phyloP scores from a whole-genome alignment of 768 basidiomycete species.

The Pleurotus eryngii region DNA sequence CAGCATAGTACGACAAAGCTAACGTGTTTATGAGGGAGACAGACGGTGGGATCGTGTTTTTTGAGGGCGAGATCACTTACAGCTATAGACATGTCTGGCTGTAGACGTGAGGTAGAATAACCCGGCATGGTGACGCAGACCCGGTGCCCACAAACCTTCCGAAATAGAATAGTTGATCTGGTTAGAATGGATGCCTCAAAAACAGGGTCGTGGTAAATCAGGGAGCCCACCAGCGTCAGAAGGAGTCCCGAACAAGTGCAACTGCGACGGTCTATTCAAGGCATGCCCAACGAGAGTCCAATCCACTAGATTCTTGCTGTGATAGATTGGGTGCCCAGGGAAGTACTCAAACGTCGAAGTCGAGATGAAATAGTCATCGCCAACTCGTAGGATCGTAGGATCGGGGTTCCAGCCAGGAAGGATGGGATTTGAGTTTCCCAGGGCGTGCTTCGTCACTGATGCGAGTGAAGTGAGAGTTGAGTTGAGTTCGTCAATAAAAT shows the following conservation, averaged over 20 bases:
- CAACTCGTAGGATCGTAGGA: conserved; percentile 36
- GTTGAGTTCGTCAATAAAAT: too few relatives aligned
- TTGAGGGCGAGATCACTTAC: conserved; percentile 14
- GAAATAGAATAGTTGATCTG: not conserved
- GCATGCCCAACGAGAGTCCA: conserved; percentile 38
- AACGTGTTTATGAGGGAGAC: too few relatives aligned
- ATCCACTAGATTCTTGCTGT: conserved; percentile 31
- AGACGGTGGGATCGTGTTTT: too few relatives aligned
- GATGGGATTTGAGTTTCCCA: conserved; percentile 27
- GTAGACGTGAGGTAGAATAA: conserved; percentile 34
- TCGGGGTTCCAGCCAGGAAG: conserved; percentile 40
- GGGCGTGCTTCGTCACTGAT: too few relatives aligned
- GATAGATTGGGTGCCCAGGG: conserved; percentile 40
- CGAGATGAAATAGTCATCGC: conserved; percentile 34
- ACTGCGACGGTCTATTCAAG: conserved; percentile 31
- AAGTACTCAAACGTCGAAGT: conserved; percentile 39
- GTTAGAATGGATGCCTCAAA: not conserved
- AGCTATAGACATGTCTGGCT: conserved; percentile 36
- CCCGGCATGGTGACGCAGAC: conserved; percentile 31
- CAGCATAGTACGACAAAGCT: not conserved
- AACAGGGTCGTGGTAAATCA: not conserved
- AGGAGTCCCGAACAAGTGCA: conserved; percentile 33
- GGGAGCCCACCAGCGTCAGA: conserved; percentile 29
- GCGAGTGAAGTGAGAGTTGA: too few relatives aligned
- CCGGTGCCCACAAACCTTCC: conserved; percentile 33